These are phyloP conservation scores for Penicillium hordei DNA, from an alignment of 2,329 filamentous ascomycete species.

Conservation along the genomic window DNA sequence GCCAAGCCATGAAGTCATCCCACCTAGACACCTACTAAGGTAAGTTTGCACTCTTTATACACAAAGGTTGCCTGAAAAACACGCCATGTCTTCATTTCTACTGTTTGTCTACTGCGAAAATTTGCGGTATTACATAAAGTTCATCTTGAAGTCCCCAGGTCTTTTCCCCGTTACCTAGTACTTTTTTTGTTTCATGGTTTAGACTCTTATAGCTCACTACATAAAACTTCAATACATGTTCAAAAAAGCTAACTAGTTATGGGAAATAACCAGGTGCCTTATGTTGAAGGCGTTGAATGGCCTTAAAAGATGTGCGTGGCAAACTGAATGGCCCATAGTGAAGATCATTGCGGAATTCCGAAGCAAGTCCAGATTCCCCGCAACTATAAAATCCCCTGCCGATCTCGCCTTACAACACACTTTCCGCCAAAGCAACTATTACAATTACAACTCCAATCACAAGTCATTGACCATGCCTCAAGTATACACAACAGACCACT, in stretches of 20 bases:
- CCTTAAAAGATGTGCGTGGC: not conserved
- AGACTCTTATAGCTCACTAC: not conserved
- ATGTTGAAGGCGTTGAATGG: not conserved
- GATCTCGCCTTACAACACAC: not conserved
- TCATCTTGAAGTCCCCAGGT: no score
- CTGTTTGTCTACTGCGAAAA: not conserved
- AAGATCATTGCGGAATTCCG: constrained; percentile 2
- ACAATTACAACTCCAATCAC: not conserved
- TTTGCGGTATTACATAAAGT: not conserved
- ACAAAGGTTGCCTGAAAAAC: not conserved
- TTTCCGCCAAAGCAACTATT: not conserved
- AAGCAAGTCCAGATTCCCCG: not conserved
- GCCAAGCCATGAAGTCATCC: not conserved
- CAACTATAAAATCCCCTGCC: not conserved
- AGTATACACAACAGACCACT: constrained; percentile 43
- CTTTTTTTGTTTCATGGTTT: not conserved
- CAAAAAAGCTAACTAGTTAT: no score
- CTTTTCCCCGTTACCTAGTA: not conserved
- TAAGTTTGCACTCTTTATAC: not conserved
- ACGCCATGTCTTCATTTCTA: not conserved
- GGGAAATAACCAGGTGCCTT: not conserved
- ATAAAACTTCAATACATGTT: not conserved
- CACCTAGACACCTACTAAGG: not conserved
- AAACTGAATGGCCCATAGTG: not conserved
- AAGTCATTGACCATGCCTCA: constrained; percentile 4